Percentiles rank a stretch among this genome's conserved stretches.
Evolutionary conservation across 2,329 filamentous ascomycete species (phyloP).

Genomic region (Aspergillus felis): DNA sequence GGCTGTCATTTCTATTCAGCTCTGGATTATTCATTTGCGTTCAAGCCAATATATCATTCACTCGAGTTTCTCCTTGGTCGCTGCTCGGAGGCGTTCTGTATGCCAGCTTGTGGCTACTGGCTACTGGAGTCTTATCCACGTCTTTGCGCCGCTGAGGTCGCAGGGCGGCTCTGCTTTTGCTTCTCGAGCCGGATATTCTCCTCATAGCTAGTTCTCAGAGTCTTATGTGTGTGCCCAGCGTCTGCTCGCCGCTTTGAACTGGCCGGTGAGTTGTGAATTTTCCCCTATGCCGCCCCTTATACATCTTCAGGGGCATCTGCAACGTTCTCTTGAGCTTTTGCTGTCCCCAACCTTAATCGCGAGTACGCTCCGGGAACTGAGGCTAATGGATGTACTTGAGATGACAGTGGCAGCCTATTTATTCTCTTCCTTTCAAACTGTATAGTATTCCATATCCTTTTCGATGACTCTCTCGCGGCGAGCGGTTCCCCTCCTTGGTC

Average conservation of each 20-base stretch:
- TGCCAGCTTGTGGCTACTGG: background rate
- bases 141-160: background rate
- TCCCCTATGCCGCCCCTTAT: background rate
- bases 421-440: conserved; percentile 1
- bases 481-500: conserved; percentile 28
- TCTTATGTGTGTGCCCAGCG: background rate
- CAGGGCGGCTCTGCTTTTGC: background rate
- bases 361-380: background rate
- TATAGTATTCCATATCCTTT: conserved; percentile 10
- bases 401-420: background rate
- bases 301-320: background rate
- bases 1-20: background rate
- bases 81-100: background rate
- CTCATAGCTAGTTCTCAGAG: background rate
- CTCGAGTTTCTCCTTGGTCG: background rate
- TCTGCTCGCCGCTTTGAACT: background rate
- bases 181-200: background rate
- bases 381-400: background rate
- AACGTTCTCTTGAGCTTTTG: background rate
- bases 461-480: conserved; percentile 34
- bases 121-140: background rate
- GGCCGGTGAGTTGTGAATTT: background rate
- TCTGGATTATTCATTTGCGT: background rate
- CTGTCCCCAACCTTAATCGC: background rate
- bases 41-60: too few species aligned